A percentile compares a stretch with the other conserved stretches of the same genome.
Conservation (phyloP, 2,329 filamentous ascomycete genomes). For the Cryphonectria parasitica region DNA sequence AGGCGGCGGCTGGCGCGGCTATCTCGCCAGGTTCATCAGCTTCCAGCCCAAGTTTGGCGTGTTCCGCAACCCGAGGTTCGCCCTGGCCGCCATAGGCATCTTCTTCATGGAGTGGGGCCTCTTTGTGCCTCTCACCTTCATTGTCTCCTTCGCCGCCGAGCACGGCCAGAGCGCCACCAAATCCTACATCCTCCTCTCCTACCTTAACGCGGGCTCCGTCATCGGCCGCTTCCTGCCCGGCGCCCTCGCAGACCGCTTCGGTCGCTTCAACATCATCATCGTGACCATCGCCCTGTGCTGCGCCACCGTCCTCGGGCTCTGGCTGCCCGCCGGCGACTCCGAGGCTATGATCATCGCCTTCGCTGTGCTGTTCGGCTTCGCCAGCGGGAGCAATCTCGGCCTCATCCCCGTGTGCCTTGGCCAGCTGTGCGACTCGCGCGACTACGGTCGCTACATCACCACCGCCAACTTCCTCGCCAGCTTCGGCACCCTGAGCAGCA, state of each 20-base stretch:
- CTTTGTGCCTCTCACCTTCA: slow-evolving; percentile 76
- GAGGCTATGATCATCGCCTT: slow-evolving; percentile 68
- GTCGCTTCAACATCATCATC: slow-evolving; percentile 82
- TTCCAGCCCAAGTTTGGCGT: slow-evolving; percentile 62
- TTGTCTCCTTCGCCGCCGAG: slow-evolving; percentile 70
- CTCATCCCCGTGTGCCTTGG: slow-evolving; percentile 80
- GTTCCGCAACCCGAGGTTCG: slow-evolving; percentile 63
- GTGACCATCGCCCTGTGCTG: slow-evolving; percentile 63
- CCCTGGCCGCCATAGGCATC: slow-evolving; percentile 63
- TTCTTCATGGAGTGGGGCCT: slow-evolving; percentile 74
- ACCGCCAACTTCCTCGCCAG: slow-evolving; percentile 80
- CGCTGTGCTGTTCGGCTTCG: slow-evolving; percentile 75
- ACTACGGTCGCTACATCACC: slow-evolving; percentile 83
- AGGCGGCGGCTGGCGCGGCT: neutral
- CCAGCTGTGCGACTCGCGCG: slow-evolving; percentile 74
- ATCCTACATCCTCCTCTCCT: slow-evolving; percentile 76
- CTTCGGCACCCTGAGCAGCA: slow-evolving; percentile 63
- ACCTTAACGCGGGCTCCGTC: slow-evolving; percentile 79
- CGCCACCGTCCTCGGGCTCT: slow-evolving; percentile 65
- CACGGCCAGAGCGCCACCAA: slow-evolving; percentile 63
- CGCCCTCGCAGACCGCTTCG: slow-evolving; percentile 73
- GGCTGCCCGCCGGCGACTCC: slow-evolving; percentile 65
- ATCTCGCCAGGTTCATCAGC: slow-evolving; percentile 33
- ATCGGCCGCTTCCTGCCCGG: slow-evolving; percentile 79
- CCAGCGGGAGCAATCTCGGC: slow-evolving; percentile 76